Evolutionary conservation across 2,329 filamentous ascomycete genomes (phyloP).

Genomic region (Xylariales sp.): DNA sequence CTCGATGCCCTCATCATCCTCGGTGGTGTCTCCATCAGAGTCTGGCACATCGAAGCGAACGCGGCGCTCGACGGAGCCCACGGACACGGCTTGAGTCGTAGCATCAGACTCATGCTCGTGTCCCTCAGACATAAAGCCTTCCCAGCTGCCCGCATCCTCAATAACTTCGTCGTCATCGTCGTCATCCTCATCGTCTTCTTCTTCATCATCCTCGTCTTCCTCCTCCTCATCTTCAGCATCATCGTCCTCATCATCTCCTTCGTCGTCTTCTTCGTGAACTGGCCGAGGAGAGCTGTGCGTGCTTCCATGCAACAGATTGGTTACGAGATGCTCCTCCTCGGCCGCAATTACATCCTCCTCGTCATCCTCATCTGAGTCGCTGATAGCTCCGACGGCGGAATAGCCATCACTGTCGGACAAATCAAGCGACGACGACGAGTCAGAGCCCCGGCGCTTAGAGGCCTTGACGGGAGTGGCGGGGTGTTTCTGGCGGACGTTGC

Average conservation of each 20-base stretch:
- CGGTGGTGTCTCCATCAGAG: slow-evolving; percentile 62
- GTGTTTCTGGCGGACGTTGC: slow-evolving; percentile 47
- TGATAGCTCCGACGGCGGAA: slow-evolving; percentile 74
- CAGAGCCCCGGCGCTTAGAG: slow-evolving; percentile 44
- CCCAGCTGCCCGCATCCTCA: slow-evolving; percentile 47
- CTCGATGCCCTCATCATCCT: slow-evolving; percentile 56
- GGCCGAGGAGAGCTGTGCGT: slow-evolving; percentile 48
- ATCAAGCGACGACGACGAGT: slow-evolving; percentile 50
- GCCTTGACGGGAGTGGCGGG: slow-evolving; percentile 38
- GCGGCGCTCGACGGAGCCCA: slow-evolving; percentile 59
- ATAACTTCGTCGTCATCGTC: slow-evolving; percentile 32
- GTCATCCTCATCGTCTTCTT: too few species aligned
- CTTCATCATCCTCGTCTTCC: slow-evolving; percentile 29
- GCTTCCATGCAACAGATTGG: slow-evolving; percentile 32
- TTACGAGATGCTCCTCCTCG: slow-evolving; percentile 72
- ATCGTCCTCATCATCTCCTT: slow-evolving; percentile 32
- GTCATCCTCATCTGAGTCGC: slow-evolving; percentile 71
- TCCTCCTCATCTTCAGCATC: slow-evolving; percentile 35
- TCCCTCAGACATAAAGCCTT: slow-evolving; percentile 45
- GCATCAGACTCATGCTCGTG: slow-evolving; percentile 31
- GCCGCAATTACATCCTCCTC: slow-evolving; percentile 72
- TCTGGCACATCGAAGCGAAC: slow-evolving; percentile 71
- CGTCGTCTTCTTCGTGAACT: slow-evolving; percentile 31
- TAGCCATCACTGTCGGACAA: slow-evolving; percentile 69
- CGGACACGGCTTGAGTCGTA: slow-evolving; percentile 19